Evolutionary conservation across 1,284 basidiomycete genomes (phyloP).

Genomic region (Leccinum variabile): DNA sequence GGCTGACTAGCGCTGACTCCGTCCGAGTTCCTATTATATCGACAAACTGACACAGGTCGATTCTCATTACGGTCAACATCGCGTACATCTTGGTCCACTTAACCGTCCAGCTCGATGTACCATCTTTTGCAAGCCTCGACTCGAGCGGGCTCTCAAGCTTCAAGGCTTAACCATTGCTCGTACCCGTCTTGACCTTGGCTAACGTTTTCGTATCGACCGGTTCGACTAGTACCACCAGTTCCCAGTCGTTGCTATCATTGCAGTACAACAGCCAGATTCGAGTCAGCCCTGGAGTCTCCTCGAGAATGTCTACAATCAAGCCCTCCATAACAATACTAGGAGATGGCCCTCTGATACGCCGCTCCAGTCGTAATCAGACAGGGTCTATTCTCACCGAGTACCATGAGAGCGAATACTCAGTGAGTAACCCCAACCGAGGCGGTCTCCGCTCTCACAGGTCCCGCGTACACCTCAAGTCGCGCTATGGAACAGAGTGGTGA

Average conservation of each 20-base stretch:
- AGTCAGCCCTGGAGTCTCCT: slow-evolving; percentile 1
- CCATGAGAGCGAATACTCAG: slow-evolving; percentile 49
- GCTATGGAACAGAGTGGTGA: slow-evolving; percentile 48
- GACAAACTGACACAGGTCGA: too few relatives aligned
- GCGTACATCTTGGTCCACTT: too few relatives aligned
- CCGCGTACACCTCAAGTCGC: slow-evolving; percentile 34
- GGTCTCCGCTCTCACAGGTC: slow-evolving; percentile 22
- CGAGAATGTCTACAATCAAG: slow-evolving; percentile 30
- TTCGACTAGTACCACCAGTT: too few relatives aligned
- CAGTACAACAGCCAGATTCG: too few relatives aligned
- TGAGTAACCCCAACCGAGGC: slow-evolving; percentile 31
- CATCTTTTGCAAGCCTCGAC: too few relatives aligned
- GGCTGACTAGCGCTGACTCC: background rate
- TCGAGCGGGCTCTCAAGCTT: too few relatives aligned
- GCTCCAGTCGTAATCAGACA: slow-evolving; percentile 38
- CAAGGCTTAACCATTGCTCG: too few relatives aligned
- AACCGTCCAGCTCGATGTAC: too few relatives aligned
- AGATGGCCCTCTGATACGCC: slow-evolving; percentile 32
- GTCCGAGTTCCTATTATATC: background rate
- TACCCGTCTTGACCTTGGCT: too few relatives aligned
- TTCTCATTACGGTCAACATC: too few relatives aligned
- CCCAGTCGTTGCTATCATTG: too few relatives aligned
- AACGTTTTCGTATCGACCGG: too few relatives aligned
- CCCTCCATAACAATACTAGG: slow-evolving; percentile 28
- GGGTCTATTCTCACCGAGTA: slow-evolving; percentile 50